Evolutionary conservation across 345 rosid species (phyloP), one percentile per base, ranked within the genome.

Genomic region (Aquilaria yunnanensis): DNA sequence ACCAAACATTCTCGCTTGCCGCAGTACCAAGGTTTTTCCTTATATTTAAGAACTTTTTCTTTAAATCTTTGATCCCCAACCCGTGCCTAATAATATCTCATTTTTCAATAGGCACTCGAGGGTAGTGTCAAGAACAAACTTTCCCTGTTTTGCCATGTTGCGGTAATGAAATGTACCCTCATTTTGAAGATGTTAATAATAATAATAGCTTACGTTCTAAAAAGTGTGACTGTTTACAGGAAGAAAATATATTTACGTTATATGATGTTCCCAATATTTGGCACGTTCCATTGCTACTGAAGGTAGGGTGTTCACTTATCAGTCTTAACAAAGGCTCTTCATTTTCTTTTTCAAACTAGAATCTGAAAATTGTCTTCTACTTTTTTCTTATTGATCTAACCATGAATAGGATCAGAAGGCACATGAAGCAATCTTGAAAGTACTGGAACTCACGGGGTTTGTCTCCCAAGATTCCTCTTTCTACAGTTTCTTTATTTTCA

Each of bases 1-100:
- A 2, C 99, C 99, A 43, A 82, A 90, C 74, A 82, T 94, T 67
- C 76, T 94, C 69, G 99, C 97, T 67, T 94, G 99, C 72, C 99
- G 99, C 61, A 90, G 96, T 75, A 81, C 97, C 0, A 82, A 72
- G 99, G 97, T 90, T 67, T 8, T 9, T 14, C 60, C 32, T 59
- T 65, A 23, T 61, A 66, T 58, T 51, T 29, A 34, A 9, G 47
- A 14, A 4, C 43, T 9, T 9, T 37, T 9, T 37, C 43, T 7
- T 37, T 37, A 37, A 37, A 5, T 37, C 43, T 37, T 37, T 37
- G 43, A 37, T 37, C 43, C 8, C 43, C 8, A 23, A 23, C 8
- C 43, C 43, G 5, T 37, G 7, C 43, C 43, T 37, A 5, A 37
- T 37, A 37, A 37, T 37, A 37, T 37, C 30, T 62, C 65, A 2